Percentiles rank a stretch among this genome's conserved stretches.
phyloP scores from a whole-genome alignment of 164 flowering plant species.

The Umbilicus rupestris region DNA sequence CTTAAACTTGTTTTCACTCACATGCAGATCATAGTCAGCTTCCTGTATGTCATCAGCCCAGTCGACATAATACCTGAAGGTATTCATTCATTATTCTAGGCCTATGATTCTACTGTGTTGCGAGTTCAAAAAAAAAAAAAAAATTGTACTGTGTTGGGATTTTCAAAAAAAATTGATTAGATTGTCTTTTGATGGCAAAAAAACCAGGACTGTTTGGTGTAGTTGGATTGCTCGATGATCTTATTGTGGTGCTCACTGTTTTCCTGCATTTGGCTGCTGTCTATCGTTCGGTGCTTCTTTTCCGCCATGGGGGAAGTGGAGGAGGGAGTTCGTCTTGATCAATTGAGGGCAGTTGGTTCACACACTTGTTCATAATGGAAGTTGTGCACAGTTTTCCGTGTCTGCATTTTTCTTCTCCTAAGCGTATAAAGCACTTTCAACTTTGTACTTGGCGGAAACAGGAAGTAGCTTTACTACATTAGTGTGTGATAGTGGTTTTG shows the following conservation, averaged over 20 bases:
- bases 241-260: slow-evolving; percentile 48
- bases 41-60: slow-evolving; percentile 63
- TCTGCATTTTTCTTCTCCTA: not conserved
- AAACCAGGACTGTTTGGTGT: slow-evolving; percentile 55
- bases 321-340: not conserved
- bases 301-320: slow-evolving; percentile 61
- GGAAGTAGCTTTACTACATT: not conserved
- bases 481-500: not conserved
- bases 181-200: not conserved
- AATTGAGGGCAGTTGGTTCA: not conserved
- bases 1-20: slow-evolving; percentile 6
- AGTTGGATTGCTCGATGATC: slow-evolving; percentile 75
- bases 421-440: not conserved
- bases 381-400: not conserved
- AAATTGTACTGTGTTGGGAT: not conserved
- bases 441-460: not conserved
- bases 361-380: not conserved
- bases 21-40: slow-evolving; percentile 53
- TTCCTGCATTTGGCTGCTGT: slow-evolving; percentile 77
- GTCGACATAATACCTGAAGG: slow-evolving; percentile 96
- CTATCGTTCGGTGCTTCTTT: slow-evolving; percentile 68
- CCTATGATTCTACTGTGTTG: not conserved
- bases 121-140: not conserved
- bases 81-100: slow-evolving; percentile 14
- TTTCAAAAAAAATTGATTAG: not conserved